These are phyloP conservation scores for Trichopus zeylanicus DNA, from an alignment of 116 monocot species.

Conservation along the genomic window DNA sequence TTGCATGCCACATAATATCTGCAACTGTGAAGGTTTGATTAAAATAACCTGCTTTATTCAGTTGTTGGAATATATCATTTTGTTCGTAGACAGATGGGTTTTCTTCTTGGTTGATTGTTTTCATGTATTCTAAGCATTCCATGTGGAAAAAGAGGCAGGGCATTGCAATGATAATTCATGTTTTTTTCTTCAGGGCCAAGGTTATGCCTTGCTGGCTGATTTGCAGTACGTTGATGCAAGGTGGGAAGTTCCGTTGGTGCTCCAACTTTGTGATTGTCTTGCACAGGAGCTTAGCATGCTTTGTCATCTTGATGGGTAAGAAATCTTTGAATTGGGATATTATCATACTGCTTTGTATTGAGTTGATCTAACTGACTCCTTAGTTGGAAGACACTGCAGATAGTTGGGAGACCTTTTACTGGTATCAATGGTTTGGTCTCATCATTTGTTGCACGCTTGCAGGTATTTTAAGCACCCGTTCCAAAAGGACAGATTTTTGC, in stretches of 20 bases:
- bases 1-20: conserved; percentile 76
- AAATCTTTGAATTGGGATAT: conserved; percentile 1
- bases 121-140: conserved; percentile 1
- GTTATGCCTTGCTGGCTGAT: conserved; percentile 88
- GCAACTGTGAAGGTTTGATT: conserved; percentile 88
- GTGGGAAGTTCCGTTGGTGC: conserved; percentile 70
- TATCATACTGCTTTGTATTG: background rate
- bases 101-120: background rate
- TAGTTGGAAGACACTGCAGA: conserved; percentile 67
- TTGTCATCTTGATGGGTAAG: conserved; percentile 77
- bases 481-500: too few relatives aligned
- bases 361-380: conserved; percentile 16
- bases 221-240: conserved; percentile 94
- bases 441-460: conserved; percentile 69
- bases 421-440: conserved; percentile 85
- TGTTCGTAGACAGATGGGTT: background rate
- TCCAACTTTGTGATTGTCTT: conserved; percentile 83
- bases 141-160: background rate
- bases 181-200: conserved; percentile 62
- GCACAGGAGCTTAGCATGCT: conserved; percentile 65
- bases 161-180: background rate
- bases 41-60: background rate
- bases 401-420: conserved; percentile 29
- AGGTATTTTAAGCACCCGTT: too few relatives aligned
- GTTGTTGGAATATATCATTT: too few relatives aligned